Percentiles rank a stretch among this genome's conserved stretches.
phyloP scores from a whole-genome alignment of 1,139 yeast species.

The Arxiozyma heterogenica region DNA sequence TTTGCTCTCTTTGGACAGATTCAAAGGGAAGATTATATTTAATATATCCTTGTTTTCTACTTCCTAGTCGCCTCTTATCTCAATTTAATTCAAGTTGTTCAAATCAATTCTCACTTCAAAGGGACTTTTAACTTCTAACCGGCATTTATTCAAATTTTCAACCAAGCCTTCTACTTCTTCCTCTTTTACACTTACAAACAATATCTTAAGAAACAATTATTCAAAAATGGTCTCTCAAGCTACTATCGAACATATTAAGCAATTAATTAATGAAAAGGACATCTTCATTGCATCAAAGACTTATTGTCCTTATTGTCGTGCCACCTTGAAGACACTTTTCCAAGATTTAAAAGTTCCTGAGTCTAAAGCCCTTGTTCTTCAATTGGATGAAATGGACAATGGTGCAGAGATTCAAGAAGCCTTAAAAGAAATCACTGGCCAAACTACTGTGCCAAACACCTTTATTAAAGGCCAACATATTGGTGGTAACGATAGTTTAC shows the following conservation, averaged over 20 bases:
- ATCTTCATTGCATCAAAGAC: constrained; percentile 82
- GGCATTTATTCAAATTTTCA: background rate
- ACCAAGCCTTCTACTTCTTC: background rate
- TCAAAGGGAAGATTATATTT: background rate
- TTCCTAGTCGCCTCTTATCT: background rate
- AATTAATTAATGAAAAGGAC: constrained; percentile 55
- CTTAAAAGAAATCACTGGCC: constrained; percentile 68
- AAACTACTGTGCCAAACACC: constrained; percentile 86
- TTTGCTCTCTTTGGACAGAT: no score
- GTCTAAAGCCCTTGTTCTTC: constrained; percentile 52
- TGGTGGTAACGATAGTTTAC: constrained; percentile 90
- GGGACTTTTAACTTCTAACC: background rate
- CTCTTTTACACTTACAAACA: background rate
- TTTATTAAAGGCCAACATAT: constrained; percentile 84
- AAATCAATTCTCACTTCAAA: background rate
- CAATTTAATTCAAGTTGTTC: background rate
- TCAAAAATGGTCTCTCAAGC: constrained; percentile 39
- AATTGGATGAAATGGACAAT: constrained; percentile 50
- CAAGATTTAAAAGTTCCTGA: constrained; percentile 34
- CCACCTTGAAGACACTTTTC: constrained; percentile 50
- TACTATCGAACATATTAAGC: constrained; percentile 49
- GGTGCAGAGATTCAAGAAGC: constrained; percentile 75
- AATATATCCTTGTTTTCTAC: no score
- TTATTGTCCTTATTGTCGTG: constrained; percentile 63
- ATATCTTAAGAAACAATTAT: background rate